Evolutionary conservation across 2,329 filamentous ascomycete genomes (phyloP).

Genomic region (Alternaria hordeiaustralica): DNA sequence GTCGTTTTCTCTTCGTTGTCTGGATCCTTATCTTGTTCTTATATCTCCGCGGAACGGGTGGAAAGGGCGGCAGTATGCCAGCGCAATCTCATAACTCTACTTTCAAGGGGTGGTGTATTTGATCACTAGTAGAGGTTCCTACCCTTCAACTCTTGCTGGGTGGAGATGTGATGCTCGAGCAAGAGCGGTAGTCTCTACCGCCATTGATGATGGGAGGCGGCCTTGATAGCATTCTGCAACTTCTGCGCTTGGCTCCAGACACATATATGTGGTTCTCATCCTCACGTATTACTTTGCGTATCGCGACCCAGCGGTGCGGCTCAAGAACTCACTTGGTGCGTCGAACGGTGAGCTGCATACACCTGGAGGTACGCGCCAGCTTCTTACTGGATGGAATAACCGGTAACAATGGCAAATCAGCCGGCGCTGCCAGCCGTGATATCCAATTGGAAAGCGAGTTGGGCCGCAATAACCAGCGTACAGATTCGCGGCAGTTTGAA

Average conservation of each 20-base stretch:
- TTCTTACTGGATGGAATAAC: neutral
- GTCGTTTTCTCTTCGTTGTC: neutral
- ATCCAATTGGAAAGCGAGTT: slow-evolving; percentile 1
- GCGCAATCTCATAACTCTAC: neutral
- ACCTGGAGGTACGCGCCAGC: neutral
- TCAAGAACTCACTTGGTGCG: slow-evolving; percentile 20
- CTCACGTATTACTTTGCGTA: neutral
- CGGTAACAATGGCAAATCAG: neutral
- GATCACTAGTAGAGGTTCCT: neutral
- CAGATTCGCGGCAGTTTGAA: neutral
- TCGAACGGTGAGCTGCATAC: slow-evolving; percentile 22
- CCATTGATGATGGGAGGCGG: neutral
- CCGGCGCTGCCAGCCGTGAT: neutral
- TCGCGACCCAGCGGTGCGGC: slow-evolving; percentile 6
- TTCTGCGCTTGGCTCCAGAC: neutral
- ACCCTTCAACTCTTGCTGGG: neutral
- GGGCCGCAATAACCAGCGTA: slow-evolving; percentile 8
- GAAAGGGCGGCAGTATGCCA: neutral
- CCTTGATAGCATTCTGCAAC: neutral
- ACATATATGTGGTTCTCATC: neutral
- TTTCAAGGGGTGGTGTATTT: neutral
- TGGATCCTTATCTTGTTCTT: neutral
- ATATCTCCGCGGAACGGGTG: neutral
- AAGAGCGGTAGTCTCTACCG: neutral
- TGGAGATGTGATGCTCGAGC: neutral